Percentiles rank a stretch among this genome's conserved stretches.
Conservation (phyloP, 2,329 filamentous ascomycete species). For the Bipolaris oryzae region DNA sequence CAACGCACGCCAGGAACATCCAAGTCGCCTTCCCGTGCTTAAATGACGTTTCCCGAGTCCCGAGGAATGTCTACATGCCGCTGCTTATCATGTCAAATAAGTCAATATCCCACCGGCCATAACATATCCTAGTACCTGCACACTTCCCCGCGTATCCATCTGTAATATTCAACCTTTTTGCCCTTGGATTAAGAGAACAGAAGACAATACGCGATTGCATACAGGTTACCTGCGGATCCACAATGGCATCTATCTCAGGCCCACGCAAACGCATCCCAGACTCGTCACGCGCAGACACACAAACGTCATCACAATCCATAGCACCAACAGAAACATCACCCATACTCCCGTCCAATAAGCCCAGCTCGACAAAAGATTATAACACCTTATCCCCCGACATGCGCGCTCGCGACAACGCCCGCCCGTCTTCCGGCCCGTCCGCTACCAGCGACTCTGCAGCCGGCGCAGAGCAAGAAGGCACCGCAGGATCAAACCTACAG, state of each 20-base stretch:
- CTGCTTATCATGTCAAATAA: not conserved
- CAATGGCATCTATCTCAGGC: slow-evolving; percentile 5
- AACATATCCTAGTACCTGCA: not conserved
- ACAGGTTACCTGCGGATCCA: not conserved
- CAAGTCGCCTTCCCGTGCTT: slow-evolving; percentile 1
- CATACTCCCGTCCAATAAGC: slow-evolving; percentile 24
- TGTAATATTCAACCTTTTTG: too few species aligned
- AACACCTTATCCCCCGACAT: slow-evolving; percentile 28
- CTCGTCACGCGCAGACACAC: not conserved
- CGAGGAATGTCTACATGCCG: not conserved
- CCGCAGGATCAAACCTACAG: not conserved
- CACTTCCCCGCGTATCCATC: too few species aligned
- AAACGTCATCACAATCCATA: not conserved
- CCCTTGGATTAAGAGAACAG: too few species aligned
- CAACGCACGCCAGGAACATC: slow-evolving; percentile 2
- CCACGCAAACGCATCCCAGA: slow-evolving; percentile 23
- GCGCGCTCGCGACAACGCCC: slow-evolving; percentile 4
- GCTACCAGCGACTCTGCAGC: not conserved
- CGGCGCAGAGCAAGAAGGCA: slow-evolving; percentile 3
- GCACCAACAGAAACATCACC: slow-evolving; percentile 43
- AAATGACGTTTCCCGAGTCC: slow-evolving; percentile 7
- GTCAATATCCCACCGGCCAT: not conserved
- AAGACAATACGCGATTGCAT: too few species aligned
- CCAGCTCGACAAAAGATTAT: slow-evolving; percentile 21
- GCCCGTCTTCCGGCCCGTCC: not conserved